Evolutionary conservation across 768 basidiomycete species (phyloP), one percentile per base, ranked within the genome.

Genomic region (Panus rudis): DNA sequence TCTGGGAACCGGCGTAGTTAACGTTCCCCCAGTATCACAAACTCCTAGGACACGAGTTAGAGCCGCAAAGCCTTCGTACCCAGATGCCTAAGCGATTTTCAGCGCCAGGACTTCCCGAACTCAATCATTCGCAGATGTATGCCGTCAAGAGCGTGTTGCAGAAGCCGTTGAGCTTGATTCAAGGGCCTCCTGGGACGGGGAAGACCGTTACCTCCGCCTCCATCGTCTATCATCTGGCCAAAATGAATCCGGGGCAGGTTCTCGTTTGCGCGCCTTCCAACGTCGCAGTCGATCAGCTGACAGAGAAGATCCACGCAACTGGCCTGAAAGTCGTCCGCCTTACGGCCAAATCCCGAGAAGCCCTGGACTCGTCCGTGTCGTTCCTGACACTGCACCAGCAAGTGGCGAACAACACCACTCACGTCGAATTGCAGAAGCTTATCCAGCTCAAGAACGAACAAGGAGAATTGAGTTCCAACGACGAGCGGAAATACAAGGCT

Each of bases 131-230:
- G 17, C 96, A 99, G 63, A 97, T 99, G 91, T 94, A 91, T 65
- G 96, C 96, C 2, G 96, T 99, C 59, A 99, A 98, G 72, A 93
- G 91, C 54, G 94, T 99, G 6, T 71, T 99, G 11, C 96, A 99
- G 64, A 98, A 98, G 65, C 96, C 96, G 17, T 76, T 99, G 48
- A 92, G 90, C 56, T 73, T 99, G 50, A 99, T 99, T 54, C 96
- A 99, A 65, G 96, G 96, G 12, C 96, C 96, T 26, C 96, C 96
- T 16, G 96, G 96, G 25, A 99, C 96, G 1, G 93, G 96, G 33
- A 99, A 99, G 68, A 99, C 96, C 1, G 96, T 99, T 42, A 99
- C 96, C 0, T 99, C 96, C 7, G 96, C 96, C 8, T 98, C 96
- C 3, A 93, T 96, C 52, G 96, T 99, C 34, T 90, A 98, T 63